phyloP scores from a whole-genome alignment of 345 rosid genomes.

The Eutrema japonicum region DNA sequence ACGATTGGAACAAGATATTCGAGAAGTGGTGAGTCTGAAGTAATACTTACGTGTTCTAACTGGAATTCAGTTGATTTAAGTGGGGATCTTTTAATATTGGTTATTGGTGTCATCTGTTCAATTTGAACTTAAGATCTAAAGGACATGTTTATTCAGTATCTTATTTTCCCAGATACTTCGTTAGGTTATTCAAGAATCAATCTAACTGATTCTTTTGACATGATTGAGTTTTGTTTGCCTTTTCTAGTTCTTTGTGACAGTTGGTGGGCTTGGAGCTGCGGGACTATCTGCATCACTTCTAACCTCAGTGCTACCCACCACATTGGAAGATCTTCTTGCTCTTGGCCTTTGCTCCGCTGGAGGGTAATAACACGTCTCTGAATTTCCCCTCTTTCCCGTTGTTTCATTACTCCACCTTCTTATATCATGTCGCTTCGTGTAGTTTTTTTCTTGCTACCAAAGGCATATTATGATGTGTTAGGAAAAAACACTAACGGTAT shows the following conservation, averaged over 20 bases:
- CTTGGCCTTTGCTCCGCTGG: conserved; percentile 96
- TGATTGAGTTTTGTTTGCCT: conserved; percentile 18
- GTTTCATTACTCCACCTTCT: conserved; percentile 7
- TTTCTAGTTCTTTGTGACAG: conserved; percentile 73
- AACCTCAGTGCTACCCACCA: conserved; percentile 82
- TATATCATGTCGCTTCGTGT: conserved; percentile 7
- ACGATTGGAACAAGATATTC: conserved; percentile 69
- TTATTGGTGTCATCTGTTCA: conserved; percentile 13
- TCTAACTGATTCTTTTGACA: neutral
- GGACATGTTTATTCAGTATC: neutral
- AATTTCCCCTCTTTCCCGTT: conserved; percentile 6
- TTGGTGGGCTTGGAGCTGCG: conserved; percentile 93
- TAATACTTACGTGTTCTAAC: neutral
- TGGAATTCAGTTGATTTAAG: neutral
- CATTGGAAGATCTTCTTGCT: conserved; percentile 93
- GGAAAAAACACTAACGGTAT: neutral
- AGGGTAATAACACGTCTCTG: conserved; percentile 57
- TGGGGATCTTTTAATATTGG: neutral
- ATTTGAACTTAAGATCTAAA: neutral
- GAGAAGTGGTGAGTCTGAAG: conserved; percentile 70
- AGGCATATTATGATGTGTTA: conserved; percentile 12
- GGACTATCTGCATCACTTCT: conserved; percentile 90
- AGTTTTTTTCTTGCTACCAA: conserved; percentile 6
- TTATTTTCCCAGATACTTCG: conserved; percentile 4
- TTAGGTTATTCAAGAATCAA: conserved; percentile 9